These are phyloP conservation scores for Straminergon stramineum DNA, from an alignment of 225 moss, liverwort and hornwort species.

Conservation along the genomic window DNA sequence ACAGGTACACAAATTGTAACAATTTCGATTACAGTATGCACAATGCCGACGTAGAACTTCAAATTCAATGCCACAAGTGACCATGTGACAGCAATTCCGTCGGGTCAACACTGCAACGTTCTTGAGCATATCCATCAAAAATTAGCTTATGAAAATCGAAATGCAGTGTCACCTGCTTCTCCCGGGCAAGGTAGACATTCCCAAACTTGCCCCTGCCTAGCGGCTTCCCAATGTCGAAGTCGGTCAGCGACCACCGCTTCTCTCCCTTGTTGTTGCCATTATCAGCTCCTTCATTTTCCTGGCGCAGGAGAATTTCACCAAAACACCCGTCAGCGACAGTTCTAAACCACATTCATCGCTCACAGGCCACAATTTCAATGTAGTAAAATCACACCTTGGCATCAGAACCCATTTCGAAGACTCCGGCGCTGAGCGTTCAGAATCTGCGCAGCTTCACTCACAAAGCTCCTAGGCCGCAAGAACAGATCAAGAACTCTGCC, in stretches of 20 bases:
- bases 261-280: slow-evolving; percentile 16
- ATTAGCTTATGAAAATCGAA: background rate
- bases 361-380: background rate
- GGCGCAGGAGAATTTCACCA: background rate
- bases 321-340: background rate
- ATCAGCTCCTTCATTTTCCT: slow-evolving; percentile 21
- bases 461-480: background rate
- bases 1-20: background rate
- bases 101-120: background rate
- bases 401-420: slow-evolving; percentile 7
- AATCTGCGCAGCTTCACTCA: background rate
- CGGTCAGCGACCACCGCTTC: slow-evolving; percentile 63
- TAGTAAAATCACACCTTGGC: background rate
- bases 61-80: background rate
- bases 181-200: slow-evolving; percentile 72
- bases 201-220: slow-evolving; percentile 79
- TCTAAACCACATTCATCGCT: background rate
- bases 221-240: slow-evolving; percentile 83
- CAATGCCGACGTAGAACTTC: background rate
- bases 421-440: background rate
- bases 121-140: background rate
- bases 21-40: background rate
- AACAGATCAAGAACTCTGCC: background rate
- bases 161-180: slow-evolving; percentile 41
- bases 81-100: no score